Evolutionary conservation across 2,329 filamentous ascomycete genomes (phyloP).

Genomic region (Biscogniauxia marginata): DNA sequence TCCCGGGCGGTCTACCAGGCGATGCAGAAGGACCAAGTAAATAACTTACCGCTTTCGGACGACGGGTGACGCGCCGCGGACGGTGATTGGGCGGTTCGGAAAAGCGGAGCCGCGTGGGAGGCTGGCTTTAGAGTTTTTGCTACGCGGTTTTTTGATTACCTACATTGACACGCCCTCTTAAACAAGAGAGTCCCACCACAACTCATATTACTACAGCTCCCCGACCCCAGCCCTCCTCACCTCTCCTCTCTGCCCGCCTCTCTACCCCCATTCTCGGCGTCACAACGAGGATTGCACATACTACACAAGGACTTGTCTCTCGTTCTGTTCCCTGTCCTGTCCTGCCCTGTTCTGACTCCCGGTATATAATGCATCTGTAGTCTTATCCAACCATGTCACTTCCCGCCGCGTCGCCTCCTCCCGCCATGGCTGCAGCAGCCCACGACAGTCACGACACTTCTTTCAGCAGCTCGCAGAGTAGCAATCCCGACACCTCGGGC

Average conservation of each 20-base stretch:
- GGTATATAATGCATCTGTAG: constrained; percentile 27
- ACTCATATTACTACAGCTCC: constrained; percentile 18
- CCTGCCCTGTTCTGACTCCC: constrained; percentile 3
- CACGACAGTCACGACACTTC: constrained; percentile 23
- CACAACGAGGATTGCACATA: constrained; percentile 10
- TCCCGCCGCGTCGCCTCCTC: constrained; percentile 28
- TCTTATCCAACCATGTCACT: constrained; percentile 21
- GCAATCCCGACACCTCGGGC: constrained; percentile 29
- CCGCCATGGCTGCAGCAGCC: constrained; percentile 18
- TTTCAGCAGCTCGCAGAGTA: constrained; percentile 29
- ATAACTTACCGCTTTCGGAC: constrained; percentile 32
- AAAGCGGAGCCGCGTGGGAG: constrained; percentile 5
- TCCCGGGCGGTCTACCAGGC: constrained; percentile 24
- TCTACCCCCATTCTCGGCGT: constrained; percentile 13
- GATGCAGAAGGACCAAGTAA: constrained; percentile 27
- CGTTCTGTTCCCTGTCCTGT: constrained; percentile 11
- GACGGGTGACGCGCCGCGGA: constrained; percentile 11
- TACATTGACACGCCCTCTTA: constrained; percentile 26
- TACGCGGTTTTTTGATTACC: constrained; percentile 27
- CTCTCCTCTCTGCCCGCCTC: constrained; percentile 4
- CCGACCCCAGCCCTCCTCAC: constrained; percentile 8
- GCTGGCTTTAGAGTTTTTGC: constrained; percentile 5
- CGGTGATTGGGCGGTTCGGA: constrained; percentile 27
- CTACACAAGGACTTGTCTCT: constrained; percentile 14
- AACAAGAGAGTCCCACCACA: constrained; percentile 19